Conservation (phyloP, 257 asterid genomes). For the Ocimum tenuiflorum region DNA sequence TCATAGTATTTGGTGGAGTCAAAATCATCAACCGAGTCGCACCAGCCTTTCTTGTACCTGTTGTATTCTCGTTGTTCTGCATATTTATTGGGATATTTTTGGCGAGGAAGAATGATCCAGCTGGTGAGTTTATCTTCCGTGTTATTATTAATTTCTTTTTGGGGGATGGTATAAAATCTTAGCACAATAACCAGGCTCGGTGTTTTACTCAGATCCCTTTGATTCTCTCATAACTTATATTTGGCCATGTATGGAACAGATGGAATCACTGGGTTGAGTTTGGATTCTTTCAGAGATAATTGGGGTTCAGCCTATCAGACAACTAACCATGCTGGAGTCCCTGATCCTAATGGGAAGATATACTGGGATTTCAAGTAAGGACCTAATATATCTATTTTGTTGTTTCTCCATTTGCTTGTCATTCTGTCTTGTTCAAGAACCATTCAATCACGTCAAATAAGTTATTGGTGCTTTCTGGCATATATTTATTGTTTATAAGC, state of each 20-base stretch:
- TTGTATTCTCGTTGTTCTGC: constrained; percentile 73
- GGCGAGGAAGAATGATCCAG: constrained; percentile 68
- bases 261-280: constrained; percentile 91
- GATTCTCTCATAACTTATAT: constrained; percentile 19
- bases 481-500: not conserved
- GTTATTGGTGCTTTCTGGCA: too few species aligned
- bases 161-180: not conserved
- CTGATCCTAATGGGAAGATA: constrained; percentile 78
- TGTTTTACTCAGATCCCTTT: not conserved
- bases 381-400: constrained; percentile 21
- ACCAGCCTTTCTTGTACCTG: constrained; percentile 93
- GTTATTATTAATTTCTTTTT: not conserved
- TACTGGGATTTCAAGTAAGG: constrained; percentile 89
- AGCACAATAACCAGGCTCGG: not conserved
- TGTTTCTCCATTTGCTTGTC: not conserved
- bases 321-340: constrained; percentile 95
- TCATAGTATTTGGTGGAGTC: constrained; percentile 97
- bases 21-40: constrained; percentile 96
- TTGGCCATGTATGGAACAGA: constrained; percentile 44
- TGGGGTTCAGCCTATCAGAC: constrained; percentile 79
- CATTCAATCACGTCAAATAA: too few species aligned
- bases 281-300: constrained; percentile 63
- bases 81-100: constrained; percentile 76
- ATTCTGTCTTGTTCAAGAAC: too few species aligned
- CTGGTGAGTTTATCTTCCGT: constrained; percentile 42